These are phyloP conservation scores for Umbelopsis isabellina DNA, from an alignment of 192 early-diverging fungal species.

Conservation along the genomic window DNA sequence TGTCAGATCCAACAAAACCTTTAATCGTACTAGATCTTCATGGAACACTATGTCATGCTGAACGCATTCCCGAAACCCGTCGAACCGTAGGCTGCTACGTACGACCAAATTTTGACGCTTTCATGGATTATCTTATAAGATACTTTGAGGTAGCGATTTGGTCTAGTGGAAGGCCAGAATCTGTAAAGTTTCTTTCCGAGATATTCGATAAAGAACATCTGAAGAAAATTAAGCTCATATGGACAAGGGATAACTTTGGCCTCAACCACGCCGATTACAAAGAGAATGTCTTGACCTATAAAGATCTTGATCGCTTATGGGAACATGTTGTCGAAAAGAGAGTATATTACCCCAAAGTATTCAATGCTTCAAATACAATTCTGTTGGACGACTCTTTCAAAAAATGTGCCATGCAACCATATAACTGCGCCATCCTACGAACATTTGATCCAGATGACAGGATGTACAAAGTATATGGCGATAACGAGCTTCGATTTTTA, in stretches of 20 bases:
- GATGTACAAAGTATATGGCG: conserved; percentile 3
- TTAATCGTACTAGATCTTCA: conserved; percentile 7
- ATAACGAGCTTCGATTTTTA: conserved; percentile 7
- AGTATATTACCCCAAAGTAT: not conserved
- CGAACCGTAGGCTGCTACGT: not conserved
- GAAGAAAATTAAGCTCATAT: not conserved
- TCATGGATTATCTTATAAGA: not conserved
- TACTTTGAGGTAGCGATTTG: conserved; percentile 9
- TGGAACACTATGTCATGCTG: conserved; percentile 3
- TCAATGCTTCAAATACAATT: conserved; percentile 1
- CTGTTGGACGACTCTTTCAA: conserved; percentile 12
- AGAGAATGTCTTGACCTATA: conserved; percentile 1
- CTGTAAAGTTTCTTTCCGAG: not conserved
- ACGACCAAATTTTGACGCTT: not conserved
- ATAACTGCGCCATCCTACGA: not conserved
- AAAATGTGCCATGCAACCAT: not conserved
- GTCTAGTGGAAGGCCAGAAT: conserved; percentile 6
- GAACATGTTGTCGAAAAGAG: not conserved
- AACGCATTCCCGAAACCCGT: not conserved
- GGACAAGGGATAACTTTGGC: not conserved
- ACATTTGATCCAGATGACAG: not conserved
- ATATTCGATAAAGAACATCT: not conserved
- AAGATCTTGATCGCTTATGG: not conserved
- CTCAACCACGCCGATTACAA: not conserved
- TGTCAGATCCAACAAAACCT: not conserved